Evolutionary conservation across 345 rosid genomes (phyloP).

Genomic region (Nephelium lappaceum): DNA sequence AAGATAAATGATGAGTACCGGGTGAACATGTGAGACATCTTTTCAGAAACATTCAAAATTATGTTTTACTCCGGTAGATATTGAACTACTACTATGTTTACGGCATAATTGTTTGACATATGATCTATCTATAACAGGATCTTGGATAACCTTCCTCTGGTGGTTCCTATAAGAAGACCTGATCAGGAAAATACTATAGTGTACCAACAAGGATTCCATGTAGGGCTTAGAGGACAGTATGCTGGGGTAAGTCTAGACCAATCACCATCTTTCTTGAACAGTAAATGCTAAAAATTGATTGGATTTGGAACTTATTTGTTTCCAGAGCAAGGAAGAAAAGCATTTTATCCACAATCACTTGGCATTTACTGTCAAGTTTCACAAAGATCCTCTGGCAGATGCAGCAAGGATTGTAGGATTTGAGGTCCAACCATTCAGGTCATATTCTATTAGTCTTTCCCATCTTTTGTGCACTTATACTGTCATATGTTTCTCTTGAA

Average conservation of each 20-base stretch:
- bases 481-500: constrained; percentile 2
- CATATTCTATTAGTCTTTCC: not conserved
- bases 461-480: not conserved
- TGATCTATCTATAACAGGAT: constrained; percentile 44
- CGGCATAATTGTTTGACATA: not conserved
- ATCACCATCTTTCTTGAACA: constrained; percentile 8
- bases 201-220: constrained; percentile 66
- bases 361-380: constrained; percentile 70
- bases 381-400: constrained; percentile 63
- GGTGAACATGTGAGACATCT: constrained; percentile 66
- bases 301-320: constrained; percentile 5
- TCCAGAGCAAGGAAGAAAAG: constrained; percentile 79
- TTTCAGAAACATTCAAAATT: not conserved
- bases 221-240: constrained; percentile 70
- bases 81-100: not conserved
- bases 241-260: constrained; percentile 46
- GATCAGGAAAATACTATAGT: constrained; percentile 51
- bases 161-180: constrained; percentile 52
- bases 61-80: not conserved
- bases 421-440: constrained; percentile 96
- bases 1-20: constrained; percentile 86
- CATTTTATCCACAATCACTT: constrained; percentile 87
- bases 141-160: constrained; percentile 81
- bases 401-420: constrained; percentile 85
- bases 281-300: not conserved